Evolutionary conservation across 768 basidiomycete species (phyloP).

Genomic region (Mycena vulgaris): DNA sequence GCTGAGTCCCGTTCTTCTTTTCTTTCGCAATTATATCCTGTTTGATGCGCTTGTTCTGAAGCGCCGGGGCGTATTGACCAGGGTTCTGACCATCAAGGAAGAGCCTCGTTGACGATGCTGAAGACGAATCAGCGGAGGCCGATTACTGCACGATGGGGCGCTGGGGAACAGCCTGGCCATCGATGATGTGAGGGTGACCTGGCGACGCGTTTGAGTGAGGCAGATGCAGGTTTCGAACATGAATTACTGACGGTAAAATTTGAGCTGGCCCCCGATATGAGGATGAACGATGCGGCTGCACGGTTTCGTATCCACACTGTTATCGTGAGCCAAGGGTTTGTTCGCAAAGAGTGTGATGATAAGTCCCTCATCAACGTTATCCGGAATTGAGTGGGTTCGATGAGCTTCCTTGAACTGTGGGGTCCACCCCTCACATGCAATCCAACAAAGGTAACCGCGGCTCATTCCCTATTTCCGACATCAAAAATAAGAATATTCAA

Average conservation of each 20-base stretch:
- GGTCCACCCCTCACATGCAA: conserved; percentile 1
- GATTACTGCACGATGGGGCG: not conserved
- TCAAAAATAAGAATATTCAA: not conserved
- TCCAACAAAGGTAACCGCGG: conserved; percentile 1
- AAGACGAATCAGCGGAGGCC: too few species aligned
- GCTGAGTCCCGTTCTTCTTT: conserved; percentile 16
- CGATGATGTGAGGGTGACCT: conserved; percentile 16
- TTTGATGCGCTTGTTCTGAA: conserved; percentile 17
- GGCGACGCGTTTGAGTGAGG: not conserved
- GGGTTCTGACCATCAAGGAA: not conserved
- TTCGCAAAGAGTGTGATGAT: not conserved
- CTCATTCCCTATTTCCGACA: not conserved
- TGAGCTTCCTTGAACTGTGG: not conserved
- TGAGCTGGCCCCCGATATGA: not conserved
- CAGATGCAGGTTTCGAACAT: not conserved
- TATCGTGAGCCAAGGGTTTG: not conserved
- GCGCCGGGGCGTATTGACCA: conserved; percentile 26
- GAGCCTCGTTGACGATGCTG: conserved; percentile 2
- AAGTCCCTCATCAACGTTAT: not conserved
- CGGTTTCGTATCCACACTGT: not conserved
- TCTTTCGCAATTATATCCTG: conserved; percentile 22
- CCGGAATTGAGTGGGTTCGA: conserved; percentile 2
- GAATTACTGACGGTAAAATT: not conserved
- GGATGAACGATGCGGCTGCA: conserved; percentile 25
- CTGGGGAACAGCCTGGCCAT: not conserved